phyloP scores from a whole-genome alignment of 1,139 yeast genomes.

The Candida tetrigidarum region DNA sequence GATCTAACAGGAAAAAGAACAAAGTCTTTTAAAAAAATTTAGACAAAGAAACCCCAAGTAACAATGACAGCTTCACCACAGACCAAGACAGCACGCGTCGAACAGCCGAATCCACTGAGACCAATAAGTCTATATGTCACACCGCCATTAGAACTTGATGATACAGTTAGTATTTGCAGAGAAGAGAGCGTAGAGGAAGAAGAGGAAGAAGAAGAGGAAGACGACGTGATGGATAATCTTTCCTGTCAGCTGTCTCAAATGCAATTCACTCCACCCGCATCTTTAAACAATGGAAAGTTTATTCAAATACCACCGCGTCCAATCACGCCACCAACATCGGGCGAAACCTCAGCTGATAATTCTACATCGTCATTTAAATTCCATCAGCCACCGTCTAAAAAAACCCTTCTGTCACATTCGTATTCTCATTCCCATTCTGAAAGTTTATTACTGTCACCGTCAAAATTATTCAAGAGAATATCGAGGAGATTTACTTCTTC shows the following conservation, averaged over 20 bases:
- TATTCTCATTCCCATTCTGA: conserved; percentile 5
- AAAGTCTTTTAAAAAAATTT: no score
- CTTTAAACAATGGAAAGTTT: conserved; percentile 8
- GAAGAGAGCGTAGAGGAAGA: conserved; percentile 3
- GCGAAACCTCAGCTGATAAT: not conserved
- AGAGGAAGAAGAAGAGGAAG: conserved; percentile 10
- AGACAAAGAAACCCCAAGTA: not conserved
- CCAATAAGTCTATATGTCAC: conserved; percentile 26
- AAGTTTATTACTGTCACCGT: conserved; percentile 11
- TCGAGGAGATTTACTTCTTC: conserved; percentile 10
- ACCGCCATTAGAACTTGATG: conserved; percentile 21
- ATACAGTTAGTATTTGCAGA: not conserved
- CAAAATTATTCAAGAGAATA: conserved; percentile 13
- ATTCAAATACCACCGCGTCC: conserved; percentile 2
- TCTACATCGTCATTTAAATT: conserved; percentile 2
- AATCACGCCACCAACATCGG: not conserved
- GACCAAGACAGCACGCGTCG: not conserved
- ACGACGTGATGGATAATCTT: conserved; percentile 8
- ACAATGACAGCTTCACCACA: not conserved
- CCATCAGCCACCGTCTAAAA: conserved; percentile 7
- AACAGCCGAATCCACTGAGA: conserved; percentile 12
- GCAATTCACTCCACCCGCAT: conserved; percentile 18
- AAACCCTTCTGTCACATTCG: not conserved
- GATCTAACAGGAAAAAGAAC: not conserved
- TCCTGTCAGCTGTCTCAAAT: conserved; percentile 7